Percentiles rank a stretch among this genome's conserved stretches.
Conservation (phyloP, 164 flowering plant genomes). For the Stephania yunnanensis region DNA sequence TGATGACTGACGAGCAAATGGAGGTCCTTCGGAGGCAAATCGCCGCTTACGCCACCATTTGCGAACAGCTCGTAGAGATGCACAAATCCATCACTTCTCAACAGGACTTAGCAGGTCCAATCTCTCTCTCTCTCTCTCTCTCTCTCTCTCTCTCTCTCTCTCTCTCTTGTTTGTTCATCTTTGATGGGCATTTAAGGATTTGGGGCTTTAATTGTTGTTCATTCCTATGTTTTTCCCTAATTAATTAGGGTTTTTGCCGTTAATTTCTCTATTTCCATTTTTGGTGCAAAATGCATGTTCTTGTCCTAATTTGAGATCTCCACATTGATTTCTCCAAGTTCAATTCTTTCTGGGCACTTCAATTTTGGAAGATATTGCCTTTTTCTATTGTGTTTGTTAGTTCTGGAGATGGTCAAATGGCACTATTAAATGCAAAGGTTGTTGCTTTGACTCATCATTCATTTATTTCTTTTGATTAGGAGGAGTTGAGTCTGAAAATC, state of each 20-base stretch:
- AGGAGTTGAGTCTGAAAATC: background rate
- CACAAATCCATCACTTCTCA: constrained; percentile 59
- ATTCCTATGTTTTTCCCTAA: no score
- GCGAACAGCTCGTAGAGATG: constrained; percentile 76
- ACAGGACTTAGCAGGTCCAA: constrained; percentile 50
- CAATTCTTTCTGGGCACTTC: background rate
- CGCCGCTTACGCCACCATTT: constrained; percentile 66
- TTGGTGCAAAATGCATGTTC: background rate
- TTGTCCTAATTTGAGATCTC: background rate
- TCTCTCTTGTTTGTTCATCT: background rate
- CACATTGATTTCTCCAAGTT: background rate
- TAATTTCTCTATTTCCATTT: background rate
- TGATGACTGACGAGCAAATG: constrained; percentile 92
- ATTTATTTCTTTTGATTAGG: background rate
- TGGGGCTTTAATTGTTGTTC: no score
- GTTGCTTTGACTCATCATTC: background rate
- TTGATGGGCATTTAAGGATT: background rate
- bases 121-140: constrained; percentile 1
- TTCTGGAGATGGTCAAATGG: background rate
- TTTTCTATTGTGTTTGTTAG: background rate
- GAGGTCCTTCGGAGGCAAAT: constrained; percentile 67
- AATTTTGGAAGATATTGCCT: no score
- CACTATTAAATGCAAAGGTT: background rate
- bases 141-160: constrained; percentile 3
- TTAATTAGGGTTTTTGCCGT: background rate